These are phyloP conservation scores for Aschersonia sp. DNA, from an alignment of 2,329 filamentous ascomycete species.

Conservation along the genomic window DNA sequence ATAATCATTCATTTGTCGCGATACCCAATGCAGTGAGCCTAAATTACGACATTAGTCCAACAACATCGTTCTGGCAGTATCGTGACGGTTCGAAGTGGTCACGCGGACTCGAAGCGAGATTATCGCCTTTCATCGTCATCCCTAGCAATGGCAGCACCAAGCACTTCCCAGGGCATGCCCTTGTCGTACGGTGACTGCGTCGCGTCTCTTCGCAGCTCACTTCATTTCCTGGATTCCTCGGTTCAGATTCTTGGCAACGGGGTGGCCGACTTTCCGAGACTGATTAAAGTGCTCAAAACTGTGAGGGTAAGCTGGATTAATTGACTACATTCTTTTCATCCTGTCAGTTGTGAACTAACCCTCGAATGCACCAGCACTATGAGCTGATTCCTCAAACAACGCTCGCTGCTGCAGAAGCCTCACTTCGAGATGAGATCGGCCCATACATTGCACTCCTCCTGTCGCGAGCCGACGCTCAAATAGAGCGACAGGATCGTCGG, in stretches of 20 bases:
- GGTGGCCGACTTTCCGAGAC: conserved; percentile 42
- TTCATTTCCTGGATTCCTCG: conserved; percentile 44
- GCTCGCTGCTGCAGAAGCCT: conserved; percentile 66
- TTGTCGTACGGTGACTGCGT: conserved; percentile 42
- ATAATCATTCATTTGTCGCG: background rate
- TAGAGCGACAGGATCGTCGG: conserved; percentile 68
- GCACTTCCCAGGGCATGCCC: conserved; percentile 8
- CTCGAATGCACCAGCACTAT: conserved; percentile 53
- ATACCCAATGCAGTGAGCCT: background rate
- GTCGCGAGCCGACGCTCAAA: conserved; percentile 65
- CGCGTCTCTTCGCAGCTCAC: conserved; percentile 41
- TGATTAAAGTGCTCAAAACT: conserved; percentile 39
- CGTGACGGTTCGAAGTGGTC: background rate
- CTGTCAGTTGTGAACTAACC: background rate
- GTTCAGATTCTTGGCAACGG: conserved; percentile 40
- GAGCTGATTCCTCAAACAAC: conserved; percentile 80
- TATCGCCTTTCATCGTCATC: background rate
- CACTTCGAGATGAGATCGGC: conserved; percentile 77
- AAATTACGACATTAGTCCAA: background rate
- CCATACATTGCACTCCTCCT: conserved; percentile 71
- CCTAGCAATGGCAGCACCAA: conserved; percentile 7
- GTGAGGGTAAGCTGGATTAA: conserved; percentile 32
- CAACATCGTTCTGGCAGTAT: background rate
- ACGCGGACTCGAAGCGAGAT: background rate
- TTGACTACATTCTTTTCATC: background rate